Conservation (phyloP, 805 yeast species). For the Priceomyces fermenticarens region DNA sequence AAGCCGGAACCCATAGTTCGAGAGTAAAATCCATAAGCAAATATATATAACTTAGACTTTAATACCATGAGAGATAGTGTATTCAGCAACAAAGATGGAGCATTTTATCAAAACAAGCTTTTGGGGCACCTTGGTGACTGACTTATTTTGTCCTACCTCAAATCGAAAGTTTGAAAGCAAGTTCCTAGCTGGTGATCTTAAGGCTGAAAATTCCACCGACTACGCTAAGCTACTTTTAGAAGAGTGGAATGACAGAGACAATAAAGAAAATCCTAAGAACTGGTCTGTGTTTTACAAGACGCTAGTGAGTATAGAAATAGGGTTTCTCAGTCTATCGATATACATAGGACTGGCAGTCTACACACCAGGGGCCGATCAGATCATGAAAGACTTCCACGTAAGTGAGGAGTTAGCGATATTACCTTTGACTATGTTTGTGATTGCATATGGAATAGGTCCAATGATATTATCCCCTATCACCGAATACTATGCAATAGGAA, state of each 20-base stretch:
- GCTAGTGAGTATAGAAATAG: conserved; percentile 32
- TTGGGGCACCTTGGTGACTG: neutral
- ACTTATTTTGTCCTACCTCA: too few species aligned
- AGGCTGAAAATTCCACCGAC: too few species aligned
- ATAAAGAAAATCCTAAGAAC: conserved; percentile 50
- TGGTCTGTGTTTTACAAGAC: conserved; percentile 43
- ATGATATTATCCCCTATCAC: conserved; percentile 53
- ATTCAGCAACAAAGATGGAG: neutral
- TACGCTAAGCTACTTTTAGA: too few species aligned
- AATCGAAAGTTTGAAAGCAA: too few species aligned
- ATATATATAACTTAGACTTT: neutral
- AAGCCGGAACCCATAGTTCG: neutral
- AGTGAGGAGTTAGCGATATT: conserved; percentile 41
- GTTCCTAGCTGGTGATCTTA: too few species aligned
- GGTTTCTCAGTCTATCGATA: conserved; percentile 42
- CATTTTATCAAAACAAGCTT: neutral
- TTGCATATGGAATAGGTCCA: conserved; percentile 61
- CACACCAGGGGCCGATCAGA: conserved; percentile 43
- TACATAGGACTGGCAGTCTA: conserved; percentile 52
- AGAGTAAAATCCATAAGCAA: neutral
- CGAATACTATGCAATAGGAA: conserved; percentile 49
- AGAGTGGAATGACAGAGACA: conserved; percentile 38
- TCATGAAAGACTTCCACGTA: conserved; percentile 42
- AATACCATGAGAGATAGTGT: too few species aligned
- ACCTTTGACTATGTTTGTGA: conserved; percentile 48